Evolutionary conservation across 163 green algal species (phyloP).

Genomic region (Chlamydomonas reinhardtii): DNA sequence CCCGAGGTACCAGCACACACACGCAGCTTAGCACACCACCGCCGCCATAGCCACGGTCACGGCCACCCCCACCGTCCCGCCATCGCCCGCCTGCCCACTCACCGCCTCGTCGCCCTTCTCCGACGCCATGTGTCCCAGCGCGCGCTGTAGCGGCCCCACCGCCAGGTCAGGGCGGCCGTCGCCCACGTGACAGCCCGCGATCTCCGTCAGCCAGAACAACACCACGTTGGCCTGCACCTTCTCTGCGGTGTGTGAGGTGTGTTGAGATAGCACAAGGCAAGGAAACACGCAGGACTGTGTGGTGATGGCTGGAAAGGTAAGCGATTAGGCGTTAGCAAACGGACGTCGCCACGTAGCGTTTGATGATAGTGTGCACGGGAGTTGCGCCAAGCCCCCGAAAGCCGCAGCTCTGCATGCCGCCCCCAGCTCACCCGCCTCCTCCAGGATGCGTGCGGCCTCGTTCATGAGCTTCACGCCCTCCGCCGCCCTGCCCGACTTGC

Average conservation of each 20-base stretch:
- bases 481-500: not conserved
- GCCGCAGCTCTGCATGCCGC: not conserved
- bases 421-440: constrained; percentile 46
- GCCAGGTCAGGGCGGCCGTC: constrained; percentile 6
- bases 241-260: constrained; percentile 32
- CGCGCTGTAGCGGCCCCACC: constrained; percentile 17
- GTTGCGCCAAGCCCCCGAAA: too few species aligned
- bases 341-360: too few species aligned
- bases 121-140: constrained; percentile 5
- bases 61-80: too few species aligned
- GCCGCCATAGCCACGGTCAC: too few species aligned
- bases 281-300: too few species aligned
- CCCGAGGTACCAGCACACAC: too few species aligned
- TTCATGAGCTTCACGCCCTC: constrained; percentile 48
- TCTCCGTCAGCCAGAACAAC: constrained; percentile 54
- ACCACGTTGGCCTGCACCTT: constrained; percentile 56
- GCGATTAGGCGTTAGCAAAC: too few species aligned
- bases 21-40: too few species aligned
- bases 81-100: too few species aligned
- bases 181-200: constrained; percentile 7
- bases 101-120: constrained; percentile 15
- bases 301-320: too few species aligned
- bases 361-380: too few species aligned
- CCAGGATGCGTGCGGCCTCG: constrained; percentile 44
- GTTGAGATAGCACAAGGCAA: too few species aligned